Evolutionary conservation across 257 asterid genomes (phyloP).

Genomic region (Petunia axillaris): DNA sequence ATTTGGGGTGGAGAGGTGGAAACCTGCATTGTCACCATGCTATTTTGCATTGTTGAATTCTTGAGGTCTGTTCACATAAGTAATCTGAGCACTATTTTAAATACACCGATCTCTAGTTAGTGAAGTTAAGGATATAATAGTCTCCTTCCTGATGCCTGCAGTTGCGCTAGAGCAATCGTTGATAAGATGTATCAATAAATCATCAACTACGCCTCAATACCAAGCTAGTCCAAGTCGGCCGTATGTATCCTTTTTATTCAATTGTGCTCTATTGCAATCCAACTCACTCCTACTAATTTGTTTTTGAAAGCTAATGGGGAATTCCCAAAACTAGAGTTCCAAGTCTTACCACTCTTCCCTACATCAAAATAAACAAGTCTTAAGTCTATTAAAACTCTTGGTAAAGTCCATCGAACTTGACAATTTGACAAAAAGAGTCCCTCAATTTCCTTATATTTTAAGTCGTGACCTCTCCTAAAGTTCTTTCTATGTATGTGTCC

Average conservation of each 20-base stretch:
- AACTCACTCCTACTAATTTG: neutral
- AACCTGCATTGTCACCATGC: constrained; percentile 5
- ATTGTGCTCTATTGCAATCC: neutral
- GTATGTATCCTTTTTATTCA: neutral
- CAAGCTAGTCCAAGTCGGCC: neutral
- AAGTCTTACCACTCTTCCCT: neutral
- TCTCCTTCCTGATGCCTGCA: too few relatives aligned
- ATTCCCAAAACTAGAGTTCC: neutral
- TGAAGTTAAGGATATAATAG: too few relatives aligned
- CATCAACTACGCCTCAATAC: neutral
- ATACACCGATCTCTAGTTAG: too few relatives aligned
- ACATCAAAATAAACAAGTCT: neutral
- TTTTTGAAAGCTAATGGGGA: neutral
- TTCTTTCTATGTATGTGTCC: neutral
- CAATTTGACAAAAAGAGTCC: neutral
- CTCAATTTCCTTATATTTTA: neutral
- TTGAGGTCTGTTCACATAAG: neutral
- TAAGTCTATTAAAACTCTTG: neutral
- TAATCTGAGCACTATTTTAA: neutral
- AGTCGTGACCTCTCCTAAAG: neutral
- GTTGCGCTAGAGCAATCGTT: neutral
- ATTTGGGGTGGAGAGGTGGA: neutral
- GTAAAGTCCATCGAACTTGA: neutral
- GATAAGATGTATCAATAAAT: neutral
- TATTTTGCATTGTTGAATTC: constrained; percentile 16